These are phyloP conservation scores for Colletotrichum zoysiae DNA, from an alignment of 2,329 filamentous ascomycete species.

Conservation along the genomic window DNA sequence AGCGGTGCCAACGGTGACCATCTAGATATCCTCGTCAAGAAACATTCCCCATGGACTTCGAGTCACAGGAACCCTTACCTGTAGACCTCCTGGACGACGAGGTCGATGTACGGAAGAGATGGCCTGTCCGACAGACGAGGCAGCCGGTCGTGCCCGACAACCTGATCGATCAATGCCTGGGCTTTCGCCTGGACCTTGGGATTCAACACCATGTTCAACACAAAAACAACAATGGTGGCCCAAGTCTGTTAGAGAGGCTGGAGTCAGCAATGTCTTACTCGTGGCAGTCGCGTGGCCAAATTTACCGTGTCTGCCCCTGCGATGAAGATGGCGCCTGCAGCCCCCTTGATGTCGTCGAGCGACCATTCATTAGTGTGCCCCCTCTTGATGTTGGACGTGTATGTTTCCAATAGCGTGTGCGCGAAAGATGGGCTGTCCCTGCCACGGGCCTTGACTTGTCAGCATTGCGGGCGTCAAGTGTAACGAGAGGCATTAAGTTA, in stretches of 20 bases:
- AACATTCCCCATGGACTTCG: not conserved
- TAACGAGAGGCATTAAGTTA: constrained; percentile 41
- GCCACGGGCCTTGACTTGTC: constrained; percentile 35
- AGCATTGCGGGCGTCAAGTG: constrained; percentile 34
- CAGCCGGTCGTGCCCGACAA: constrained; percentile 59
- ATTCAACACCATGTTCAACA: constrained; percentile 45
- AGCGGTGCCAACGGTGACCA: constrained; percentile 61
- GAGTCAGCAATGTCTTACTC: constrained; percentile 44
- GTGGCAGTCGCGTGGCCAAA: not conserved
- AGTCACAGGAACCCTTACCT: constrained; percentile 25
- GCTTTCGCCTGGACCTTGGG: constrained; percentile 61
- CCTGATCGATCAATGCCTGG: constrained; percentile 58
- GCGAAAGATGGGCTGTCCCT: constrained; percentile 40
- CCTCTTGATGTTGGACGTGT: constrained; percentile 27
- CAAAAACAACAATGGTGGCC: constrained; percentile 41
- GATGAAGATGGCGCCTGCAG: constrained; percentile 61
- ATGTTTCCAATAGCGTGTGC: constrained; percentile 37
- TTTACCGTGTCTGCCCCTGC: constrained; percentile 61
- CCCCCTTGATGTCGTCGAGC: constrained; percentile 60
- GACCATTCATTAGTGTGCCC: constrained; percentile 37
- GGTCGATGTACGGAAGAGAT: constrained; percentile 55
- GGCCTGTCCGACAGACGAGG: constrained; percentile 61
- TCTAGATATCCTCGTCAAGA: constrained; percentile 44
- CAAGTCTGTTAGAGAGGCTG: constrained; percentile 50
- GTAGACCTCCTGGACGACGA: constrained; percentile 56